Base-by-base conservation (phyloP, 441 rosid species). In the Geranium incanum region DNA sequence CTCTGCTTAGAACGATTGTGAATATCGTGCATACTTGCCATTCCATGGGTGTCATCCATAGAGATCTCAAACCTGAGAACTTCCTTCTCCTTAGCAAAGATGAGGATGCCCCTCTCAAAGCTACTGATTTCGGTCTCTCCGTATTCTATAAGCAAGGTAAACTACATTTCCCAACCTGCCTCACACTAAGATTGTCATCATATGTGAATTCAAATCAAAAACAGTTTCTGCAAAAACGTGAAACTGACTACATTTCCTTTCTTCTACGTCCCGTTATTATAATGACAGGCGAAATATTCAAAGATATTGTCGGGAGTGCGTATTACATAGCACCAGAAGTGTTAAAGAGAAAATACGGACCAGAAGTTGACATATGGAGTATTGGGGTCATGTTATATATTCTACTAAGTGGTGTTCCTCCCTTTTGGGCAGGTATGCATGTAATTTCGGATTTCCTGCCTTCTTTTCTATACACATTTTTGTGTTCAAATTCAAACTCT, bases 241-340 rank as follows among this genome's bases (percentile, higher is more conserved):
- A 23, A 23, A 23, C 33, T 23, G 33, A 23, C 33, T 23, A 23
- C 33, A 23, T 23, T 37, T 37, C 5, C 5, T 37, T 21, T 21
- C 21, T 39, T 7, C 0, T 7, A 4, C 5, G 43, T 39, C 3
- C 8, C 8, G 43, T 39, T 39, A 39, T 39, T 4, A 0, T 28
- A 28, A 28, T 18, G 66, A 36, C 86, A 92, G 99, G 97, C 66
- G 91, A 90, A 80, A 87, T 81, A 33, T 92, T 94, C 80, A 81
- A 75, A 52, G 97, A 92, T 74, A 95, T 94, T 28, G 99, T 92
- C 62, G 97, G 99, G 70, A 94, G 97, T 76, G 97, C 97, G 13
- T 92, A 94, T 69, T 94, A 92, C 73, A 97, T 94, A 66, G 99
- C 99, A 68, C 99, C 99, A 4, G 99, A 94, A 84, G 99, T 94